phyloP scores from a whole-genome alignment of 129 eudicot genomes.

The Sambucus nigra region DNA sequence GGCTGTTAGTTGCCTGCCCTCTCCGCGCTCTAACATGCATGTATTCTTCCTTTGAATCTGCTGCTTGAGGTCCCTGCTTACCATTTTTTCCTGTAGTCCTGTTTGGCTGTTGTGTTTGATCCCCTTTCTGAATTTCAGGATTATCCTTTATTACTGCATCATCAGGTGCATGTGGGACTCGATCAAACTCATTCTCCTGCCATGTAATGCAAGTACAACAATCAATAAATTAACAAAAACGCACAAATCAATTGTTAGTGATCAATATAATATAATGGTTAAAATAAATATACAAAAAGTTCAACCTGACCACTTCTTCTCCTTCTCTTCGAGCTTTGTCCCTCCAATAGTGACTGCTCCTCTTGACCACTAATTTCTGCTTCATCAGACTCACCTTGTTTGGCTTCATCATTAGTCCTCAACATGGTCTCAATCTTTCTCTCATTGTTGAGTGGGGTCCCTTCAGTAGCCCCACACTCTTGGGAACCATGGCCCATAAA shows the following conservation, averaged over 20 bases:
- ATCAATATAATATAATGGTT: not conserved
- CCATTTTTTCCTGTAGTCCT: constrained; percentile 53
- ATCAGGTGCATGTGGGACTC: constrained; percentile 25
- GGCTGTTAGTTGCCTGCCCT: constrained; percentile 99
- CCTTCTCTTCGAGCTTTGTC: constrained; percentile 60
- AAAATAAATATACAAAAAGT: too few relatives aligned
- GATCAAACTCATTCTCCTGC: constrained; percentile 46
- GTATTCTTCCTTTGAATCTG: constrained; percentile 73
- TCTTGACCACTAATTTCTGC: constrained; percentile 42
- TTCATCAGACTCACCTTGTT: constrained; percentile 34
- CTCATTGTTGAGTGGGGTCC: constrained; percentile 39
- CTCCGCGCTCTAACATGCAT: constrained; percentile 81
- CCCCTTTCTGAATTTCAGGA: constrained; percentile 43
- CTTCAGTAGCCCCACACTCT: constrained; percentile 32
- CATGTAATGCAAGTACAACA: constrained; percentile 1
- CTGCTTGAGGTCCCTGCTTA: constrained; percentile 59
- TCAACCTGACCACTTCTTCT: constrained; percentile 56
- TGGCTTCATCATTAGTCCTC: constrained; percentile 32
- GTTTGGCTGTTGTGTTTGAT: constrained; percentile 35
- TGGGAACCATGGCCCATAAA: not conserved
- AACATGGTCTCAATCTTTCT: constrained; percentile 16
- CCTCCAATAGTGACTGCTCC: constrained; percentile 18
- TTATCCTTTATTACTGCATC: constrained; percentile 24
- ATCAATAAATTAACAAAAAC: constrained; percentile 8
- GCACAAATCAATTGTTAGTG: not conserved